Conservation (phyloP, 768 basidiomycete genomes). For the Phlegmacium glaucopus region DNA sequence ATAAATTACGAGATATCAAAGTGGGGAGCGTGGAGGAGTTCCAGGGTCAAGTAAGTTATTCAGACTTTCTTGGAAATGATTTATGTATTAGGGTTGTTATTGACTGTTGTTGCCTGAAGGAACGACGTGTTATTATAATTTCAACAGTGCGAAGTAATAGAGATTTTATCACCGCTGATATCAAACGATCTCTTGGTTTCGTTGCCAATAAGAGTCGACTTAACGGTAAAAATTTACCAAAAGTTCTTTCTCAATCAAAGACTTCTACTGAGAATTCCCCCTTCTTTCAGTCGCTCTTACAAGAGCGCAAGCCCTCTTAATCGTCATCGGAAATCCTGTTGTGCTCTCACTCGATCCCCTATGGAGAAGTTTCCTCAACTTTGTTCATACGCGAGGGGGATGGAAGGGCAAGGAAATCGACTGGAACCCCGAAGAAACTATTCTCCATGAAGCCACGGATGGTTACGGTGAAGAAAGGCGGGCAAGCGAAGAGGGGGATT, state of each 20-base stretch:
- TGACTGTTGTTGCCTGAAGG: constrained; percentile 28
- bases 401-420: constrained; percentile 44
- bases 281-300: constrained; percentile 55
- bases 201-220: constrained; percentile 53
- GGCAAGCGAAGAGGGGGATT: constrained; percentile 26
- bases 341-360: constrained; percentile 56
- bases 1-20: constrained; percentile 39
- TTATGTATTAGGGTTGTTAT: too few relatives aligned
- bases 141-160: constrained; percentile 56
- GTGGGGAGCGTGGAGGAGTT: constrained; percentile 70
- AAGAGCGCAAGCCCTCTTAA: constrained; percentile 59
- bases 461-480: constrained; percentile 33
- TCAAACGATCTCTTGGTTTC: constrained; percentile 55
- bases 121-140: constrained; percentile 54
- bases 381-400: constrained; percentile 44
- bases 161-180: constrained; percentile 46
- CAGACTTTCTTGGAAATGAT: too few relatives aligned
- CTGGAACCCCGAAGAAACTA: constrained; percentile 29
- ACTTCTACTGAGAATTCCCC: neutral
- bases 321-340: constrained; percentile 58
- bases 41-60: constrained; percentile 53
- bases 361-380: constrained; percentile 61
- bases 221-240: constrained; percentile 43
- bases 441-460: constrained; percentile 22
- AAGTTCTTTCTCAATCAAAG: neutral